Evolutionary conservation across 345 rosid genomes (phyloP).

Genomic region (Arabis hirsuta): DNA sequence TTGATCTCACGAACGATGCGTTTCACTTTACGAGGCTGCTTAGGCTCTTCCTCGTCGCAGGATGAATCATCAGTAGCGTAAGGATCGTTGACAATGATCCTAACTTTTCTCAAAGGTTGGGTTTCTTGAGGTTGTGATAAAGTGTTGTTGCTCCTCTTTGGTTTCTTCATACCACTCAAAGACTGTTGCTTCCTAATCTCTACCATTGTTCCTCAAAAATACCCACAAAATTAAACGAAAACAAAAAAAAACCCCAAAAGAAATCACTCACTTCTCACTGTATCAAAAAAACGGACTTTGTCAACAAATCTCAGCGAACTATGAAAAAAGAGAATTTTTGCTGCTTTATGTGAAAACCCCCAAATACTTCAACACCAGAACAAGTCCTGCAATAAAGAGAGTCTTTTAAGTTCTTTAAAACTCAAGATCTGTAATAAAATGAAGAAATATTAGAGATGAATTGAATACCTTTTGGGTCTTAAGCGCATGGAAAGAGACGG

Average conservation of each 20-base stretch:
- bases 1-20: slow-evolving; percentile 62
- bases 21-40: slow-evolving; percentile 42
- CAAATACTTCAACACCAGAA: slow-evolving; percentile 77
- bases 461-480: slow-evolving; percentile 68
- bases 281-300: slow-evolving; percentile 43
- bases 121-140: slow-evolving; percentile 34
- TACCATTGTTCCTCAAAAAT: slow-evolving; percentile 44
- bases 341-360: slow-evolving; percentile 73
- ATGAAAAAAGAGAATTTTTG: slow-evolving; percentile 51
- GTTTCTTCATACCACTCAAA: slow-evolving; percentile 39
- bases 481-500: slow-evolving; percentile 92
- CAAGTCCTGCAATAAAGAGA: slow-evolving; percentile 64
- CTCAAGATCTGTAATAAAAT: slow-evolving; percentile 39
- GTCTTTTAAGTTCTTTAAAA: background rate
- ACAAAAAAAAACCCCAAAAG: background rate
- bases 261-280: slow-evolving; percentile 1
- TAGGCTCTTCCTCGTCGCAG: slow-evolving; percentile 76
- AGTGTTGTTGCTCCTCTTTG: slow-evolving; percentile 33
- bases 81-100: slow-evolving; percentile 78
- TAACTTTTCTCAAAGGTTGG: slow-evolving; percentile 55
- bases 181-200: slow-evolving; percentile 41
- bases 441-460: background rate
- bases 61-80: slow-evolving; percentile 89
- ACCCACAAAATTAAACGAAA: slow-evolving; percentile 29
- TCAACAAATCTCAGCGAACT: slow-evolving; percentile 66